These are phyloP conservation scores for Exophiala sp. DNA, from an alignment of 2,329 filamentous ascomycete species.

Conservation along the genomic window DNA sequence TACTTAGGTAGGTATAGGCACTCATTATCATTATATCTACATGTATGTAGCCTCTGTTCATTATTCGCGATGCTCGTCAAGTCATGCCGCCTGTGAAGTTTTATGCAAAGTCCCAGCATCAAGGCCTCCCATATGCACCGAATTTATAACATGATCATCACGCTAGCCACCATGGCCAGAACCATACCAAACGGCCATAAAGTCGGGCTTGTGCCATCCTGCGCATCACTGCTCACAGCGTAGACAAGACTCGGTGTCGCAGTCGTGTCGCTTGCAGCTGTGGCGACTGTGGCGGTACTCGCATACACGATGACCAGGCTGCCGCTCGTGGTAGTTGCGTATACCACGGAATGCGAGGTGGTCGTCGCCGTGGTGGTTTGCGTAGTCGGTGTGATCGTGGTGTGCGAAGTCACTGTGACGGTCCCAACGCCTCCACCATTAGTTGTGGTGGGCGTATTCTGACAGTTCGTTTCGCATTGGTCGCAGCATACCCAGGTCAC, in stretches of 20 bases:
- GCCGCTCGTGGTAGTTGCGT: slow-evolving; percentile 20
- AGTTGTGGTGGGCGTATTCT: slow-evolving; percentile 3
- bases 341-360: neutral
- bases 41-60: too few species aligned
- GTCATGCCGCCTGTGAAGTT: too few species aligned
- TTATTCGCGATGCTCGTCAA: too few species aligned
- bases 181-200: slow-evolving; percentile 15
- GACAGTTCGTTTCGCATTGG: slow-evolving; percentile 21
- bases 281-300: neutral
- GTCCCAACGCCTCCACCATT: slow-evolving; percentile 9
- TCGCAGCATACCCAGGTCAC: slow-evolving; percentile 24
- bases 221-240: slow-evolving; percentile 15
- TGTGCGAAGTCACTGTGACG: slow-evolving; percentile 23
- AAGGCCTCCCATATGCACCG: too few species aligned
- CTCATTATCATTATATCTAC: neutral
- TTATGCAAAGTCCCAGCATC: too few species aligned
- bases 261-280: neutral
- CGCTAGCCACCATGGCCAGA: slow-evolving; percentile 17
- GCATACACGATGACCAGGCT: slow-evolving; percentile 20
- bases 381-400: slow-evolving; percentile 11
- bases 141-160: slow-evolving; percentile 20
- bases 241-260: slow-evolving; percentile 18
- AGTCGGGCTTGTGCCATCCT: slow-evolving; percentile 7
- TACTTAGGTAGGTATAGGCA: neutral
- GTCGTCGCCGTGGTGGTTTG: slow-evolving; percentile 10